Base-by-base conservation (phyloP, 148 eudicot genomes). In the Fagopyrum homotropicum region DNA sequence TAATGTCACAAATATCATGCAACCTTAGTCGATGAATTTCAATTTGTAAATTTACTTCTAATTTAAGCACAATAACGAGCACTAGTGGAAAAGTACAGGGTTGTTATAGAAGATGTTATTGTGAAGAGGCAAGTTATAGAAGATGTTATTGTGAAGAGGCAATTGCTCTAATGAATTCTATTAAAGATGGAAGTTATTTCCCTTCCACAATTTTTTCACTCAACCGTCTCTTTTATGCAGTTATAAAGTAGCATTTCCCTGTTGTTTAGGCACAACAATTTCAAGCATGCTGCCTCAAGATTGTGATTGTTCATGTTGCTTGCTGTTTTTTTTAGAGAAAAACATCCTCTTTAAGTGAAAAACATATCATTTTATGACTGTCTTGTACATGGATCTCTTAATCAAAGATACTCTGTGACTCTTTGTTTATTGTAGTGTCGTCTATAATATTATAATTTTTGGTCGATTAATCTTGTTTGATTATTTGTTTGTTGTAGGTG, bases 401-500 rank as follows among this genome's bases (percentile, higher is more conserved):
- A 45, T 29, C 5, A 64, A 29, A 26, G 9, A n/a, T n/a, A n/a
- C n/a, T 40, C 14, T n/a, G 30, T 17, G 15, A 45, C 12, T 45
- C 52, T 71, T 45, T 45, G 73, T n/a, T 71, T 29, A 45, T 71
- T 69, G 35, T 48, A 71, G 54, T 71, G 73, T 45, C 52, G 17
- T 71, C 30, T 45, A 45, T 45, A 29, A 46, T 17, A 10, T 4
- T 45, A 45, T 45, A 29, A 46, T 17, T 11, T 4, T 45, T 22
- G 15, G 30, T n/a, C 46, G 54, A 8, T 45, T 69, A 14, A n/a
- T 71, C 4, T 22, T 71, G 6, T 4, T 48, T 71, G 73, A 9
- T 71, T 66, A 35, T 66, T 44, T 44, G 7, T 11, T 19, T 75
- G 73, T 29, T 87, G 78, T 84, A 95, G 98, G 98, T 95, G 98